phyloP scores from a whole-genome alignment of 495 filamentous ascomycete genomes.

The Pseudotulostoma volvatum region DNA sequence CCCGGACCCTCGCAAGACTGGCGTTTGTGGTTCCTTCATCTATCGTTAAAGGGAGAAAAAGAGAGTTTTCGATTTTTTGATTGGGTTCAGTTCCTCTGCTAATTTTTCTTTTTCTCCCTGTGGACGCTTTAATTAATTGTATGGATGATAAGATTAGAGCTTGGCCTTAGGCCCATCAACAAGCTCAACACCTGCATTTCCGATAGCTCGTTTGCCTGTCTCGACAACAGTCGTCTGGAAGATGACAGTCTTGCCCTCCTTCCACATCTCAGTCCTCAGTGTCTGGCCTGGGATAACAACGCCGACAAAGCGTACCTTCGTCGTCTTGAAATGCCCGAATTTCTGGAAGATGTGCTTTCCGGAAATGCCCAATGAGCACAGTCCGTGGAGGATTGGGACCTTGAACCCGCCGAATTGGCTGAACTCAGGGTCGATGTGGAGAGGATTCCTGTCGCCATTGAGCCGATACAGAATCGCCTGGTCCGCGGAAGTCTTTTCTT shows the following conservation, averaged over 20 bases:
- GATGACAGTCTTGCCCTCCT: constrained; percentile 69
- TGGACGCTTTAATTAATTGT: too few species aligned
- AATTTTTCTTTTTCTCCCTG: too few species aligned
- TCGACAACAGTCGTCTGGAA: constrained; percentile 93
- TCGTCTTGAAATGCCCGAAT: constrained; percentile 75
- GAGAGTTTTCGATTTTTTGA: too few species aligned
- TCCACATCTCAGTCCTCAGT: constrained; percentile 96
- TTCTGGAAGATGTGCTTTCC: constrained; percentile 78
- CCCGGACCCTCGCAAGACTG: too few species aligned
- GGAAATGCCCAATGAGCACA: constrained; percentile 88
- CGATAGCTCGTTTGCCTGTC: constrained; percentile 88
- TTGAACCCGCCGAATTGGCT: constrained; percentile 94
- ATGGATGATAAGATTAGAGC: too few species aligned
- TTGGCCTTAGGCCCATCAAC: constrained; percentile 41
- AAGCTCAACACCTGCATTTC: constrained; percentile 76
- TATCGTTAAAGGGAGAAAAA: too few species aligned
- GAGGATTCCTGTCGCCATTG: constrained; percentile 81
- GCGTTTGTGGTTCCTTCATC: too few species aligned
- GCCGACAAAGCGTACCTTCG: constrained; percentile 93
- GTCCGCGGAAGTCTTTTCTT: constrained; percentile 82
- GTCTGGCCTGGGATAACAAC: constrained; percentile 89
- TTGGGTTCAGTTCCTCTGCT: too few species aligned
- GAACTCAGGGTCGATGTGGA: constrained; percentile 92
- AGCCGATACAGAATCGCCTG: constrained; percentile 93
- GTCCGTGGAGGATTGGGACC: constrained; percentile 81